Percentiles rank a stretch among this genome's conserved stretches.
Evolutionary conservation across 2,329 filamentous ascomycete species (phyloP).

Genomic region (Torrubiella hemipterigena): DNA sequence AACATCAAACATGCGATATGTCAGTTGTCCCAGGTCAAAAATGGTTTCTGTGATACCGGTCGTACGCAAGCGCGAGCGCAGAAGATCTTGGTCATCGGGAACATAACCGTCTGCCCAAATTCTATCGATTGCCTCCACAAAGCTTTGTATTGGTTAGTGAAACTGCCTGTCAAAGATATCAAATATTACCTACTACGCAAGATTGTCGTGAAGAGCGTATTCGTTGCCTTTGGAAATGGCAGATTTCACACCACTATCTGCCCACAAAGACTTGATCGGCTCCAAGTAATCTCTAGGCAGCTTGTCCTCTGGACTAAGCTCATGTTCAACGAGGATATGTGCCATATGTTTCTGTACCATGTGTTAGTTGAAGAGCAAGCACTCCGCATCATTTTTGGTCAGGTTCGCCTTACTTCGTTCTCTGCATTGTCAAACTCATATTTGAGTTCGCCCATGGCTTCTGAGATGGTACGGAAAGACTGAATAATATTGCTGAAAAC

Average conservation of each 20-base stretch:
- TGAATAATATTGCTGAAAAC: conserved; percentile 93
- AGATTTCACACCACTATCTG: conserved; percentile 67
- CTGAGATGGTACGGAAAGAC: conserved; percentile 79
- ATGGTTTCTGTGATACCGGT: conserved; percentile 94
- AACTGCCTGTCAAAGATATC: conserved; percentile 9
- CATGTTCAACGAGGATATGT: conserved; percentile 64
- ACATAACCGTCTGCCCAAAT: conserved; percentile 69
- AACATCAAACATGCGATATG: conserved; percentile 95
- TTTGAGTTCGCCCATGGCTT: conserved; percentile 78
- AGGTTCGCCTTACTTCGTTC: conserved; percentile 64
- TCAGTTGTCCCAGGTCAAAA: conserved; percentile 83
- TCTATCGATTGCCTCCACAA: conserved; percentile 67
- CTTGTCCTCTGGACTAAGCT: conserved; percentile 70
- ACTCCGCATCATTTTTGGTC: conserved; percentile 3
- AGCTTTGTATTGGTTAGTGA: conserved; percentile 38
- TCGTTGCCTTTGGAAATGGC: conserved; percentile 93
- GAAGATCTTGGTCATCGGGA: conserved; percentile 86
- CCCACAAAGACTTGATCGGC: conserved; percentile 78
- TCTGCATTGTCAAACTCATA: conserved; percentile 68
- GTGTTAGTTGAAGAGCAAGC: conserved; percentile 5
- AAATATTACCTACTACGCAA: conserved; percentile 63
- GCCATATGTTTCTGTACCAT: conserved; percentile 58
- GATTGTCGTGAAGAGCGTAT: conserved; percentile 90
- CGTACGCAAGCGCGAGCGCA: conserved; percentile 79
- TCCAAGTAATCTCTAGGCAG: conserved; percentile 68